Percentiles rank a stretch among this genome's conserved stretches.
Conservation (phyloP, 2,329 filamentous ascomycete genomes). For the Colletotrichum tropicale region DNA sequence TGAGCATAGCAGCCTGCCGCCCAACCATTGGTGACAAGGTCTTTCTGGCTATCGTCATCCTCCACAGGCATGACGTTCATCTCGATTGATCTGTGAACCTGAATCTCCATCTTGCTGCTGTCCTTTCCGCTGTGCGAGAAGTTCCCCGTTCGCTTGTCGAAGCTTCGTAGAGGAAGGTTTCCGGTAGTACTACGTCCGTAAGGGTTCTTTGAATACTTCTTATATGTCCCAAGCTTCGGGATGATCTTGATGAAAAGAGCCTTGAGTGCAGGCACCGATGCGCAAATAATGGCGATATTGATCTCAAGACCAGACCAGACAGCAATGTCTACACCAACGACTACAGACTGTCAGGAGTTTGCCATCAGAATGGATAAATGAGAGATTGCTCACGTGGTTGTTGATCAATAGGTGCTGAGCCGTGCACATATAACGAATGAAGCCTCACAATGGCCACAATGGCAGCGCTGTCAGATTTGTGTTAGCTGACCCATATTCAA, state of each 20-base stretch:
- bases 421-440: background rate
- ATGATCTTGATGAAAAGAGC: constrained; percentile 31
- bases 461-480: background rate
- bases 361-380: too few species aligned
- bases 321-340: background rate
- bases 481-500: background rate
- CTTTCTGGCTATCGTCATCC: background rate
- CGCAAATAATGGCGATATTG: constrained; percentile 37
- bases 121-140: background rate
- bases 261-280: constrained; percentile 36
- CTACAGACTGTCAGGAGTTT: background rate
- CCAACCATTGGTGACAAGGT: background rate
- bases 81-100: background rate
- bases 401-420: background rate
- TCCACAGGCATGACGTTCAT: background rate
- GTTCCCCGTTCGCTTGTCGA: background rate
- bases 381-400: background rate
- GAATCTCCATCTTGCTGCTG: background rate
- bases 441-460: background rate
- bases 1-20: background rate
- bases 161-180: background rate
- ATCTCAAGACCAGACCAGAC: constrained; percentile 36
- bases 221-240: constrained; percentile 11
- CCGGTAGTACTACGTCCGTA: background rate
- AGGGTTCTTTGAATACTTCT: background rate